Evolutionary conservation across 179 eudicot species (phyloP).

Genomic region (Sideroxylon spinosum): DNA sequence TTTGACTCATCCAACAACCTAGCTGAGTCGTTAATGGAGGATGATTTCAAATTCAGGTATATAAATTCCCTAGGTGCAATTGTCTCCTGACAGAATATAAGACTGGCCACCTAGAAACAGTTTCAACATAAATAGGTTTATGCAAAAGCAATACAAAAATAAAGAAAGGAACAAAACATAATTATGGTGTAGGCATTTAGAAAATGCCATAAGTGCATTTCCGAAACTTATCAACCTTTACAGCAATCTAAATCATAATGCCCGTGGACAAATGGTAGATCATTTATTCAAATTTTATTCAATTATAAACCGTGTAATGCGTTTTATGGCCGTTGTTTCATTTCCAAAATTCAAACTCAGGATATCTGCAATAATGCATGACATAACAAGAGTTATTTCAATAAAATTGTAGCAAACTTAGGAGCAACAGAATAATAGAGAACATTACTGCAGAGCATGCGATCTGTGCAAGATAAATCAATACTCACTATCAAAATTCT

Average conservation of each 20-base stretch:
- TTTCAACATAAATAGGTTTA: neutral
- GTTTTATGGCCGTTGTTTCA: no score
- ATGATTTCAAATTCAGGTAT: neutral
- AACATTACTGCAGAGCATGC: neutral
- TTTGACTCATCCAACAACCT: neutral
- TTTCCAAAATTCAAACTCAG: no score
- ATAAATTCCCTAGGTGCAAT: neutral
- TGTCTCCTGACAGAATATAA: neutral
- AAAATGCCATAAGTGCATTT: neutral
- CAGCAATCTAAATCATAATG: neutral
- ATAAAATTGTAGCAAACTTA: neutral
- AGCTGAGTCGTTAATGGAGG: neutral
- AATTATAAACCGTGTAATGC: no score
- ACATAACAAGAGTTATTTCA: neutral
- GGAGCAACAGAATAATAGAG: neutral
- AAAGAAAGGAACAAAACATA: neutral
- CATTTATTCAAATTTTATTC: no score
- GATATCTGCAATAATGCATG: neutral
- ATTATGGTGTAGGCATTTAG: neutral
- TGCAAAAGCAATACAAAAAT: neutral
- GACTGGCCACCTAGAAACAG: neutral
- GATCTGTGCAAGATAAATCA: conserved; percentile 2
- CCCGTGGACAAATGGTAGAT: neutral
- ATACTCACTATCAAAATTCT: conserved; percentile 46
- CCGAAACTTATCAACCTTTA: neutral